Evolutionary conservation across 805 yeast genomes (phyloP), one percentile per base, ranked within the genome.

Genomic region (Alloascoidea africana): DNA sequence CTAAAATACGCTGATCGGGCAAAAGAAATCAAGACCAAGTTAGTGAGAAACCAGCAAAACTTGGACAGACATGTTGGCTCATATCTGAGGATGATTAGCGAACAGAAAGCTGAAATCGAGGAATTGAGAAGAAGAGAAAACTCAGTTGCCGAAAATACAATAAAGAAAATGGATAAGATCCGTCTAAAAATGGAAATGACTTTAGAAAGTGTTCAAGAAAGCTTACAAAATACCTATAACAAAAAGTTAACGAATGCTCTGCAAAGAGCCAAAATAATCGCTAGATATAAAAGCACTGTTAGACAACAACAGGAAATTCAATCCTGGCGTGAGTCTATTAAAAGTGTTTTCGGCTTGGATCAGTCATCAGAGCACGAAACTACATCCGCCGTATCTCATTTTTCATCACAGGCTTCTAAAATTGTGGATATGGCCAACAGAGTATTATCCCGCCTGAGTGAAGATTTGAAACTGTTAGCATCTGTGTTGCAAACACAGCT

Each of bases 1-100:
- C 66, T 89, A 42, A 83, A 84, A 40, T 89, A 87, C 55, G 96
- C 96, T 0, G 76, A 85, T 52, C 62, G 96, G 33, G 96, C 96
- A 13, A 86, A 86, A 51, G 86, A 80, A 45, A 87, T 87, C 46
- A 82, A 82, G 51, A 87, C 95, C 0, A 83, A 82, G 46, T 62
- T 82, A 2, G 65, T 70, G 2, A 58, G 91, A 42, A 86, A 86
- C 51, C 76, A 74, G 43, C 85, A 75, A 38, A 77, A 74, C 41
- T 64, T 86, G 42, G 83, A 78, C 50, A 63, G 89, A 33, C 95
- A 84, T 56, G 87, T 85, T 34, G 85, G 91, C 0, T 76, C 87
- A 3, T 86, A 85, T 50, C 59, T 83, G 50, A 76, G 77, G 55
- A 79, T 81, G 79, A 85, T 85, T 27, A 73, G 86, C 2, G 86